Conservation (phyloP, 306 rosid genomes). For the Urtica urens region DNA sequence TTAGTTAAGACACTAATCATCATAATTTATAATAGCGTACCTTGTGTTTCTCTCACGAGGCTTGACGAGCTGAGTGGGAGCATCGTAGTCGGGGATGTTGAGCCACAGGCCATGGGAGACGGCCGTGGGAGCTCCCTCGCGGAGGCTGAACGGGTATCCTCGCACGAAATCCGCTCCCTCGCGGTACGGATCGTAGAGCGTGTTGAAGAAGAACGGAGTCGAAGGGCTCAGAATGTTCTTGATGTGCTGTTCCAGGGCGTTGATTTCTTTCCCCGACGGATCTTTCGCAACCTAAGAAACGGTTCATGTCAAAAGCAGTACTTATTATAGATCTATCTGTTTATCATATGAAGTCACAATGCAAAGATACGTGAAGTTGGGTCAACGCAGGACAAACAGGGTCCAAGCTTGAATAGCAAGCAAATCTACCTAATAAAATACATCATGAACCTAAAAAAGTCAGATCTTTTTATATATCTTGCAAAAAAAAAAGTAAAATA, state of each 20-base stretch:
- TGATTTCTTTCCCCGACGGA: slow-evolving; percentile 61
- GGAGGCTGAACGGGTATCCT: slow-evolving; percentile 73
- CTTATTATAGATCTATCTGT: too few species aligned
- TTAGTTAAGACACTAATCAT: too few species aligned
- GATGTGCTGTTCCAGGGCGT: slow-evolving; percentile 70
- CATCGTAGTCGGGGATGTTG: slow-evolving; percentile 82
- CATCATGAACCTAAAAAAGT: background rate
- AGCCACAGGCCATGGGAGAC: slow-evolving; percentile 87
- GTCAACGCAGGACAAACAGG: background rate
- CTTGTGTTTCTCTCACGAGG: slow-evolving; percentile 70
- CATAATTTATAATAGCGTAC: too few species aligned
- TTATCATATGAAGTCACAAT: background rate
- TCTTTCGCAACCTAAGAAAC: slow-evolving; percentile 59
- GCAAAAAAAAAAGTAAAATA: background rate
- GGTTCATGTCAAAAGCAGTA: background rate
- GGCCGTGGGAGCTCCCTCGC: slow-evolving; percentile 67
- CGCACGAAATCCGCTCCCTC: slow-evolving; percentile 78
- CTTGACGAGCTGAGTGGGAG: slow-evolving; percentile 85
- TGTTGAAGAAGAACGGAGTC: slow-evolving; percentile 75
- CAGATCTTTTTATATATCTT: background rate
- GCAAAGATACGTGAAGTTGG: slow-evolving; percentile 1
- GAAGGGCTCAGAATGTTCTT: slow-evolving; percentile 65
- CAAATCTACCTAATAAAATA: background rate
- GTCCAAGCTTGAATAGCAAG: background rate
- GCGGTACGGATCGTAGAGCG: slow-evolving; percentile 75